Base-by-base conservation (phyloP, 768 basidiomycete species). In the Collybia mongolica region DNA sequence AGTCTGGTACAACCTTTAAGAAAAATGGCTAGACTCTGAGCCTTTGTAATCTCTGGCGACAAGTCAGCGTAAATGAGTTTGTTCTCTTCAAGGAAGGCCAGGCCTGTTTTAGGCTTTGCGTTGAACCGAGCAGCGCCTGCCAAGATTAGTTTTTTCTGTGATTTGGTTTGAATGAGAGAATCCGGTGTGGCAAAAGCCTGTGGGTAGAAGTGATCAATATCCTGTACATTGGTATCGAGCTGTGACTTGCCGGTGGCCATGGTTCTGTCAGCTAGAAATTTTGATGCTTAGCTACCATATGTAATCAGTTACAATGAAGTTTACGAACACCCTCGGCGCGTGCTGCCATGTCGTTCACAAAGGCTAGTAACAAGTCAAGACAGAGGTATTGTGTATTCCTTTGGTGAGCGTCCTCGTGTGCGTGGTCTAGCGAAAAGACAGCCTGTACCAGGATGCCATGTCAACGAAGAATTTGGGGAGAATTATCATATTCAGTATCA, bases 31-130 rank as follows among this genome's bases (percentile, higher is more conserved):
- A 98, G 76, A 57, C 87, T 90, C 44, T 75, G 77, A 2, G 77
- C 64, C 48, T 79, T 82, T 6, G 89, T 74, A 17, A 81, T 69
- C 11, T 72, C 77, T 14, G 76, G 66, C 17, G 81, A 80, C 26
- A 83, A 67, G 53, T 90, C 83, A 4, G 75, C 69, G 62, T 89
- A 88, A 51, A 99, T 90, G 37, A 99, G 73, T n/a, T 84, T 84
- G 61, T 96, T 87, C 61, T 97, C 93, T 64, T 98, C 93, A 29
- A 98, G 75, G 70, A 93, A 98, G 2, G 91, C 80, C 22, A 98
- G 68, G 0, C 94, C 97, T 29, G 79, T 74, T 68, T 96, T 98
- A 1, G 97, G 95, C 69, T 98, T 98, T 12, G 80, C 69, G 61
- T 99, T 99, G 73, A 98, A 99, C 32, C 85, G 83, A 1, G 83